These are phyloP conservation scores for Diaporthe longicolla DNA, from an alignment of 2,329 filamentous ascomycete genomes.

Conservation along the genomic window DNA sequence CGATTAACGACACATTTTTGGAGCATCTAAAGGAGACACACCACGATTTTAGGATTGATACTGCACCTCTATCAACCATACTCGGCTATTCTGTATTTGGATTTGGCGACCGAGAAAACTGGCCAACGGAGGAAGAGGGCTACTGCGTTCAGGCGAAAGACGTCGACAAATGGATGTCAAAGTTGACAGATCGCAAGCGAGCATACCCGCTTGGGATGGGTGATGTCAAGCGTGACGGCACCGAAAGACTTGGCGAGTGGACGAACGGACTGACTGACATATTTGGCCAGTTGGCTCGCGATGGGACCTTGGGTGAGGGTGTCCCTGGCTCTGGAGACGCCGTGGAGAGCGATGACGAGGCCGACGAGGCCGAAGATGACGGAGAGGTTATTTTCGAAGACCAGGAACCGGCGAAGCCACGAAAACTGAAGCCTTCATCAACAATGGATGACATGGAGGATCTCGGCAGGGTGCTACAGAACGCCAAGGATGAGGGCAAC, in stretches of 20 bases:
- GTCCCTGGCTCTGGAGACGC: conserved; percentile 86
- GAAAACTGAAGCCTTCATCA: conserved; percentile 59
- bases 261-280: conserved; percentile 79
- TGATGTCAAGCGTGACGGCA: conserved; percentile 83
- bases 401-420: conserved; percentile 58
- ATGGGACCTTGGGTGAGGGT: conserved; percentile 72
- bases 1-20: conserved; percentile 88
- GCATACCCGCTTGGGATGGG: conserved; percentile 92
- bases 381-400: conserved; percentile 67
- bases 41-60: conserved; percentile 96
- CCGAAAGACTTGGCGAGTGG: conserved; percentile 82
- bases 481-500: conserved; percentile 56
- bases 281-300: conserved; percentile 73
- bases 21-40: conserved; percentile 93
- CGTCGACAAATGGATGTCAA: conserved; percentile 97
- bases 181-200: conserved; percentile 86
- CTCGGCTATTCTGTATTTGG: conserved; percentile 95
- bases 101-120: conserved; percentile 90
- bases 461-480: conserved; percentile 75
- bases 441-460: conserved; percentile 87
- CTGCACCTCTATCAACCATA: conserved; percentile 81
- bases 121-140: conserved; percentile 90
- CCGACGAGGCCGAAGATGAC: conserved; percentile 70
- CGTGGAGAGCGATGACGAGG: conserved; percentile 86
- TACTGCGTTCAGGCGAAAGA: conserved; percentile 95